phyloP scores from a whole-genome alignment of 495 filamentous ascomycete genomes.

The Eremomyces bilateralis region DNA sequence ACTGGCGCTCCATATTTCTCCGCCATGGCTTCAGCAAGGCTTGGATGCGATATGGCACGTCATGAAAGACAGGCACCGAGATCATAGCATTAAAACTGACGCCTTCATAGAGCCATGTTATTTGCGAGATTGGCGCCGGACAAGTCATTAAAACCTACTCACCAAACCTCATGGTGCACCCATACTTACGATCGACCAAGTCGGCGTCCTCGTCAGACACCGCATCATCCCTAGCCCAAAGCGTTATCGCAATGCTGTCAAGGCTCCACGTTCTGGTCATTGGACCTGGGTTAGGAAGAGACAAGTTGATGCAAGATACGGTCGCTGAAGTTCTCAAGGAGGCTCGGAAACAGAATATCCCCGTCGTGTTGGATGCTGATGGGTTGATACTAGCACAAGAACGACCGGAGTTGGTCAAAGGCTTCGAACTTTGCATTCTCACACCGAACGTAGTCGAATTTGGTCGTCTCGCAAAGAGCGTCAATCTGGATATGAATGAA shows the following conservation, averaged over 20 bases:
- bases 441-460: slow-evolving; percentile 95
- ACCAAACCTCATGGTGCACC: slow-evolving; percentile 96
- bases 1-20: slow-evolving; percentile 96
- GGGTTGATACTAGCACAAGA: slow-evolving; percentile 57
- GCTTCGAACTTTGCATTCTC: slow-evolving; percentile 66
- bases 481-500: slow-evolving; percentile 37
- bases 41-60: slow-evolving; percentile 29
- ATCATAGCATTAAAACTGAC: slow-evolving; percentile 7
- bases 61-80: not conserved
- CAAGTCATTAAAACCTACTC: slow-evolving; percentile 92
- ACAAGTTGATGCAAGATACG: slow-evolving; percentile 74
- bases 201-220: slow-evolving; percentile 21
- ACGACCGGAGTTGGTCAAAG: slow-evolving; percentile 53
- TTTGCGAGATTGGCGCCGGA: slow-evolving; percentile 74
- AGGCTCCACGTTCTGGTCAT: slow-evolving; percentile 86
- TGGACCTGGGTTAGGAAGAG: slow-evolving; percentile 78
- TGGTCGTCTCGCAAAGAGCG: slow-evolving; percentile 47
- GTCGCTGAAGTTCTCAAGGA: slow-evolving; percentile 59
- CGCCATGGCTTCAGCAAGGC: slow-evolving; percentile 76
- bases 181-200: slow-evolving; percentile 63
- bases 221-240: slow-evolving; percentile 31
- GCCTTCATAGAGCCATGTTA: slow-evolving; percentile 59
- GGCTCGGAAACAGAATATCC: slow-evolving; percentile 48
- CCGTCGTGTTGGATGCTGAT: slow-evolving; percentile 84
- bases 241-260: slow-evolving; percentile 59